Base-by-base conservation (phyloP, 192 early-diverging fungal species). In the Mortierella alpina region DNA sequence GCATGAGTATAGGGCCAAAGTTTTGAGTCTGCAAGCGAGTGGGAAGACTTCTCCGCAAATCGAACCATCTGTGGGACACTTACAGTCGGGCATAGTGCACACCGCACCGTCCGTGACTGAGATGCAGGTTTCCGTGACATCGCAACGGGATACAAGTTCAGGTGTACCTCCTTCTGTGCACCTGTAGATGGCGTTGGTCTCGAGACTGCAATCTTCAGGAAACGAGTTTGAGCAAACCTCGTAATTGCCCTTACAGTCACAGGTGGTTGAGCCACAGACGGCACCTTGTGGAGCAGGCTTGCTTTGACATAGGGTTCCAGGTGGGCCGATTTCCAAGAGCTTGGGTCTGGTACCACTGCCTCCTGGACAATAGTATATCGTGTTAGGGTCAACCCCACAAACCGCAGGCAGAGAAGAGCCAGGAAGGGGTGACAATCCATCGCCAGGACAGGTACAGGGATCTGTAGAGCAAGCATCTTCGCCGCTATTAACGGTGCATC, bases 1-100 rank as follows among this genome's bases (percentile, higher is more conserved):
- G 39, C 68, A 70, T 2, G 44, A 50, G 20, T 70, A 70, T 31
- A 70, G 39, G 7, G 23, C 22, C 1, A 7, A 22, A 9, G 57
- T 23, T 6, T 20, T 31, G 49, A 70, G 17, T 15, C 57, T 44
- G 47, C 68, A 70, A 5, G 20, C n/a, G 10, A n/a, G 0, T 0
- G 68, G 68, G 59, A 70, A 70, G 0, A 11, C 39, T 10, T 70
- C 68, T 40, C 68, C 68, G 50, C 68, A 70, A n/a, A 50, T 13
- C 17, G 59, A 39, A 22, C 49, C 68, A 22, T 61, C 59, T 13
- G 42, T n/a, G 57, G 14, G 45, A 44, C 68, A 70, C 17, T 13
- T 61, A 50, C 68, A 70, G 18, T 61, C 59, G 2, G 48, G 42
- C 42, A n/a, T 44, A 7, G 46, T 49, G 22, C 69, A 70, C 41